Evolutionary conservation across 345 rosid species (phyloP).

Genomic region (Chamaenerion angustifolium): DNA sequence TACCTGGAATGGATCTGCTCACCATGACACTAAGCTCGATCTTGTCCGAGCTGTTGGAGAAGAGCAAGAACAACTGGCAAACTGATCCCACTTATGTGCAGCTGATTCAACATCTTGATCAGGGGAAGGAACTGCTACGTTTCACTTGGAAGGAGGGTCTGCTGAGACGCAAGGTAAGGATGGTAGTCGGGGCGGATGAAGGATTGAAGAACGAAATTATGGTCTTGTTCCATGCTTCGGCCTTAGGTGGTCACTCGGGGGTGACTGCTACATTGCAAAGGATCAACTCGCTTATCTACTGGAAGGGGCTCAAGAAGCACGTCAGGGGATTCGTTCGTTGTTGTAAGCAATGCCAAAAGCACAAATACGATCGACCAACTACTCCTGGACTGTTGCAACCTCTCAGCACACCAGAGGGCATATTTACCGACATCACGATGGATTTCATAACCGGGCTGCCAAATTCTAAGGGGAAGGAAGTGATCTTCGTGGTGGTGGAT

Average conservation of each 20-base stretch:
- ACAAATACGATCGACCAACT: too few relatives aligned
- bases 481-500: not conserved
- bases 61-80: not conserved
- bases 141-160: too few relatives aligned
- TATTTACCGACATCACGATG: too few relatives aligned
- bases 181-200: not conserved
- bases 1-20: too few relatives aligned
- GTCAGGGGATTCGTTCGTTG: not conserved
- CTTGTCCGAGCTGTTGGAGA: not conserved
- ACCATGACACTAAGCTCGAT: too few relatives aligned
- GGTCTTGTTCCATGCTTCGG: too few relatives aligned
- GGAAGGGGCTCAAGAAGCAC: not conserved
- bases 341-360: not conserved
- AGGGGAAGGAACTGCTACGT: not conserved
- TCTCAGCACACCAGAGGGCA: too few relatives aligned
- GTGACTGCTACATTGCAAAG: too few relatives aligned
- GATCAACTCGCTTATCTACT: not conserved
- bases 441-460: too few relatives aligned
- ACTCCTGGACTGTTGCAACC: too few relatives aligned
- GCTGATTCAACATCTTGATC: not conserved
- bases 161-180: not conserved
- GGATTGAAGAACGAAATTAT: too few relatives aligned
- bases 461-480: not conserved
- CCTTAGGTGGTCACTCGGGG: too few relatives aligned
- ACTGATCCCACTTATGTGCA: not conserved